Base-by-base conservation (phyloP, 2,329 filamentous ascomycete species). In the Lecanicillium sp. region DNA sequence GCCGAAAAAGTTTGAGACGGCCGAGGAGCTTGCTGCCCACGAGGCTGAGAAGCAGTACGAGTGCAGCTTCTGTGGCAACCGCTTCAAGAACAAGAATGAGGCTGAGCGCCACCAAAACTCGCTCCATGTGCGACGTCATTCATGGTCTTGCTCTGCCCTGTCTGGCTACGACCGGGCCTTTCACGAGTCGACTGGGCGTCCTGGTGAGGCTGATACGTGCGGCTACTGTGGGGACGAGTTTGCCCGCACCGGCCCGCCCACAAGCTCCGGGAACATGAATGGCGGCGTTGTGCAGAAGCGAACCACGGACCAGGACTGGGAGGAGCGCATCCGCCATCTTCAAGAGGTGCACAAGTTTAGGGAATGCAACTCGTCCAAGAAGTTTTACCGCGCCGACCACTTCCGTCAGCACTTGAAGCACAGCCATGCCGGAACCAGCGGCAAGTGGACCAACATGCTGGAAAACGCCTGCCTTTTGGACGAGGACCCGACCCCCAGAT, bases 41-140 rank as follows among this genome's bases (percentile, higher is more conserved):
- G 86, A 92, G 61, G 80, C 86, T 55, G 92, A 96, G 62, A 96
- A 96, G 62, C 90, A 96, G 62, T 96, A 95, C 59, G 85, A 85
- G 45, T 96, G 90, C 60, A 75, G 79, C 19, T 96, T 86, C 58
- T 96, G 90, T 59, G 84, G 84, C 30, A 95, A 95, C 57, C 80
- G 90, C 9, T 96, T 96, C 70, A 96, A 96, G 64, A 96, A 96
- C 66, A 96, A 96, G 65, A 96, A 96, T 53, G 92, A 96, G 64
- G 89, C 89, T 3, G 90, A 96, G 60, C 79, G 92, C 22, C 90
- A 96, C 57, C 89, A 95, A 55, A 96, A 95, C 54, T 95, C 89
- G 12, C 75, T 96, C 9, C 90, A 96, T 59, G 74, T 96, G 8
- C 80, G 90, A 25, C 81, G 84, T 17, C 88, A 96, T 63, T 95